Conservation (phyloP, 495 filamentous ascomycete genomes). For the Aspergillus avenaceus region DNA sequence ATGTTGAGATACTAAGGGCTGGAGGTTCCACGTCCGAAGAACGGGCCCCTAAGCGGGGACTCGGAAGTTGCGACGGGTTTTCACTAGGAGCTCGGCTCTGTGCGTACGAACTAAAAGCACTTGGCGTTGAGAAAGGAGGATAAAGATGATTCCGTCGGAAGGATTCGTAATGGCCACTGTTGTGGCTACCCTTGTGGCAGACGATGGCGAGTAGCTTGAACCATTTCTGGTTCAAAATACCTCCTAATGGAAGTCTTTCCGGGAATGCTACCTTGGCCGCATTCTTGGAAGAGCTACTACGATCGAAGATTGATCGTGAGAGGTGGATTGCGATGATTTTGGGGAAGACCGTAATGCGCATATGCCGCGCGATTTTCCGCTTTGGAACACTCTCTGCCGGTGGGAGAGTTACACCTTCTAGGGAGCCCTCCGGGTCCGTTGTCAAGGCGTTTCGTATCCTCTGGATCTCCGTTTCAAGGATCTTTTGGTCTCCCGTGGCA, state of each 20-base stretch:
- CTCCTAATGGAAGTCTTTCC: conserved; percentile 74
- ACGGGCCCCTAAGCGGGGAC: conserved; percentile 34
- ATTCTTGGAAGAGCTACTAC: conserved; percentile 81
- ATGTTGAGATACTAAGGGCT: conserved; percentile 28
- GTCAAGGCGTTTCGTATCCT: conserved; percentile 59
- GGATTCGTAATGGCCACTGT: conserved; percentile 95
- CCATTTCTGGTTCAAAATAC: conserved; percentile 67
- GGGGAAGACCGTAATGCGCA: conserved; percentile 79
- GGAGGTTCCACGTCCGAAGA: conserved; percentile 24
- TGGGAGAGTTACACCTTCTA: conserved; percentile 70
- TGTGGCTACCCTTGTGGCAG: conserved; percentile 92
- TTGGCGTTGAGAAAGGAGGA: conserved; percentile 76
- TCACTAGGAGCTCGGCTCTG: conserved; percentile 54
- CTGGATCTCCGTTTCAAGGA: conserved; percentile 52
- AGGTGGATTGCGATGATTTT: conserved; percentile 89
- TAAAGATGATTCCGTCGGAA: conserved; percentile 83
- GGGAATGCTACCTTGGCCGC: conserved; percentile 89
- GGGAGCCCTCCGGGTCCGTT: conserved; percentile 72
- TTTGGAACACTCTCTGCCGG: conserved; percentile 69
- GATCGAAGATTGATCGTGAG: conserved; percentile 85
- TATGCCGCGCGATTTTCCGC: conserved; percentile 78
- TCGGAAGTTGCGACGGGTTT: conserved; percentile 39
- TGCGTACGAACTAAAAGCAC: conserved; percentile 65
- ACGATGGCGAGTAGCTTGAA: conserved; percentile 87
- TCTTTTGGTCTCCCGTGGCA: conserved; percentile 42